A percentile compares a stretch with the other conserved stretches of the same genome.
These are phyloP conservation scores for Jaminaea rosea DNA, from an alignment of 1,284 basidiomycete genomes.

Conservation along the genomic window DNA sequence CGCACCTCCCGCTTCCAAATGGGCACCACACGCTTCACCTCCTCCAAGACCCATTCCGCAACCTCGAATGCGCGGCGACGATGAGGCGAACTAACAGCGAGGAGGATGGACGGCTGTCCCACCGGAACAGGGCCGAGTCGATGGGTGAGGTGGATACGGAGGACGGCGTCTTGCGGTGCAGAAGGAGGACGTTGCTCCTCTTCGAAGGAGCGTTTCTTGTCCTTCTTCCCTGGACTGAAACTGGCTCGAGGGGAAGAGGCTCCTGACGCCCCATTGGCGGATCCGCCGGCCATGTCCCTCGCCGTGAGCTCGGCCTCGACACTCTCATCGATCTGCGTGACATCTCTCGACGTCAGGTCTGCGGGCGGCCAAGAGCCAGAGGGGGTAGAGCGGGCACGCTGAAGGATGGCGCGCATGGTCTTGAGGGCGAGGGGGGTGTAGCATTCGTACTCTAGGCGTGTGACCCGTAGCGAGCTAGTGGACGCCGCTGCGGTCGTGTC, in stretches of 20 bases:
- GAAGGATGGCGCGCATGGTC: conserved; percentile 49
- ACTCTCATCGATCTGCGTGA: no score
- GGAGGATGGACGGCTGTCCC: conserved; percentile 70
- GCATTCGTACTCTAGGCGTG: conserved; percentile 65
- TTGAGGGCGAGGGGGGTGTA: conserved; percentile 74
- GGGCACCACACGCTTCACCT: conserved; percentile 69
- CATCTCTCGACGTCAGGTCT: no score
- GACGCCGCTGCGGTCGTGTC: conserved; percentile 45
- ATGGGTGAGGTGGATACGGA: conserved; percentile 59
- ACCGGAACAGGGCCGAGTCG: conserved; percentile 70
- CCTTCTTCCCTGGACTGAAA: not conserved
- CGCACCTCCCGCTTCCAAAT: conserved; percentile 81
- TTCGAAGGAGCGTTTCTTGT: not conserved
- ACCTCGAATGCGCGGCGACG: conserved; percentile 69
- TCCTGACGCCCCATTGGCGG: no score
- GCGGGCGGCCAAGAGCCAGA: not conserved
- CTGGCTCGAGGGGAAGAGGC: no score
- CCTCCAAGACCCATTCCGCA: conserved; percentile 71
- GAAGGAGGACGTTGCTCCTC: no score
- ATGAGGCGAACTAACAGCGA: conserved; percentile 76
- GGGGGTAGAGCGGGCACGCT: not conserved
- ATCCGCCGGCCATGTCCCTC: no score
- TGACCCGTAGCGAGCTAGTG: conserved; percentile 57
- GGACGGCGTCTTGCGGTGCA: not conserved
- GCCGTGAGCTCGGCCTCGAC: no score